Evolutionary conservation across 1,139 yeast species (phyloP).

Genomic region (Yamadazyma friedrichii): DNA sequence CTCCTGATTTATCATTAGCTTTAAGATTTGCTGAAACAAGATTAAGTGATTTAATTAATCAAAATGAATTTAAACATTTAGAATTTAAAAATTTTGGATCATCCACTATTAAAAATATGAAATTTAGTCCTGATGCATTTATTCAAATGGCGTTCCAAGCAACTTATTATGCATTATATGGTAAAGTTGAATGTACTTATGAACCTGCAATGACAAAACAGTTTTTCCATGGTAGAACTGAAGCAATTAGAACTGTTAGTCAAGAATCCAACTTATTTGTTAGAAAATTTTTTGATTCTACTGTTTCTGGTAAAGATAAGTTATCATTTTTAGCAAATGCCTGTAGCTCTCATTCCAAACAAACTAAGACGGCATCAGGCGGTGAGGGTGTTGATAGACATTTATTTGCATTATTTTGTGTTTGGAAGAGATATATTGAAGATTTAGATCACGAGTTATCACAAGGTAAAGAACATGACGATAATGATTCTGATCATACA

Average conservation of each 20-base stretch:
- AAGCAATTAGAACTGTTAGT: conserved; percentile 84
- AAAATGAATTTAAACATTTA: conserved; percentile 80
- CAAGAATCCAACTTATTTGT: conserved; percentile 79
- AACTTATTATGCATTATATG: conserved; percentile 87
- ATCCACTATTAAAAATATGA: conserved; percentile 76
- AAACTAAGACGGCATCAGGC: conserved; percentile 65
- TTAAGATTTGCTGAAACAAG: conserved; percentile 90
- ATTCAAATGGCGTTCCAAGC: conserved; percentile 94
- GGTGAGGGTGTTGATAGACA: conserved; percentile 93
- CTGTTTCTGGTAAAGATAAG: conserved; percentile 58
- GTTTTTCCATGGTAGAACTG: conserved; percentile 88
- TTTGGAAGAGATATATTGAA: conserved; percentile 76
- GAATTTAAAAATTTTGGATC: conserved; percentile 79
- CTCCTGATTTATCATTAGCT: conserved; percentile 72
- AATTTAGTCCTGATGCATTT: conserved; percentile 91
- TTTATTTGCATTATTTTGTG: conserved; percentile 80
- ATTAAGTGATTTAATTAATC: conserved; percentile 81
- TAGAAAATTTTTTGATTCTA: conserved; percentile 76
- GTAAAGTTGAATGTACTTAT: conserved; percentile 89
- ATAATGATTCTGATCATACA: conserved; percentile 12
- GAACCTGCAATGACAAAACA: conserved; percentile 96
- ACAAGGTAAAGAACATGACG: conserved; percentile 10
- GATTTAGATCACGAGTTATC: conserved; percentile 15
- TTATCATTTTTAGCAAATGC: conserved; percentile 63
- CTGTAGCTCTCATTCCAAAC: conserved; percentile 64